phyloP scores from a whole-genome alignment of 1,284 basidiomycete genomes.

The Exsudoporus floridanus region DNA sequence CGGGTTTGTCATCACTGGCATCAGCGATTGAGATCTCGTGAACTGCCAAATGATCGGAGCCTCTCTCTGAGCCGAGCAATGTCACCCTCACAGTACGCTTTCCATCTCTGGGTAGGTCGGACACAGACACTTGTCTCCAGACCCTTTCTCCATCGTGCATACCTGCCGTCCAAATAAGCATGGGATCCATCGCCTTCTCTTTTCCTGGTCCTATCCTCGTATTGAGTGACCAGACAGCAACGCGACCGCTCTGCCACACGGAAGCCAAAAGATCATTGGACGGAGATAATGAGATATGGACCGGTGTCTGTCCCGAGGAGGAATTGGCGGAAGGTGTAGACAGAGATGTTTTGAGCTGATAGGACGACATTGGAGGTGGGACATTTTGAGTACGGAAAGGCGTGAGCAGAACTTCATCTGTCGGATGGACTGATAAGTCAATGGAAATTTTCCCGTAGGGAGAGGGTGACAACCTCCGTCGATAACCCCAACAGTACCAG shows the following conservation, averaged over 20 bases:
- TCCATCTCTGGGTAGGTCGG: conserved; percentile 11
- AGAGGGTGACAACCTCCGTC: conserved; percentile 71
- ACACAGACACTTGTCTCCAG: conserved; percentile 43
- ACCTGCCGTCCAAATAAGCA: conserved; percentile 46
- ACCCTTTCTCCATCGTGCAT: conserved; percentile 24
- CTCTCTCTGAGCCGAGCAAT: conserved; percentile 25
- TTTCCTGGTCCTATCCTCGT: conserved; percentile 63
- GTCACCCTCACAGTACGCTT: conserved; percentile 8
- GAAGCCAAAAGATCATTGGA: conserved; percentile 60
- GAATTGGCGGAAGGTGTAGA: conserved; percentile 13
- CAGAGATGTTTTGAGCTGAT: conserved; percentile 49
- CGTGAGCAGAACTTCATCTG: conserved; percentile 80
- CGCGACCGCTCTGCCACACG: conserved; percentile 63
- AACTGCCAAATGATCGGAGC: conserved; percentile 17
- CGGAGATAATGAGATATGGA: conserved; percentile 67
- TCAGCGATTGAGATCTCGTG: conserved; percentile 17
- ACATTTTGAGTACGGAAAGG: conserved; percentile 93
- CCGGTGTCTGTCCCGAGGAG: conserved; percentile 40
- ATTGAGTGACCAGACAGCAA: conserved; percentile 70
- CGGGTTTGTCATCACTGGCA: neutral
- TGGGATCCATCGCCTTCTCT: conserved; percentile 64
- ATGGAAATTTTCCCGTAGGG: conserved; percentile 37
- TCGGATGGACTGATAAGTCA: conserved; percentile 4
- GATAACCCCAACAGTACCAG: conserved; percentile 86
- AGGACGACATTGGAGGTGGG: conserved; percentile 92